Evolutionary conservation across 345 rosid genomes (phyloP), one percentile per base, ranked within the genome.

Genomic region (Lepidium aucheri): DNA sequence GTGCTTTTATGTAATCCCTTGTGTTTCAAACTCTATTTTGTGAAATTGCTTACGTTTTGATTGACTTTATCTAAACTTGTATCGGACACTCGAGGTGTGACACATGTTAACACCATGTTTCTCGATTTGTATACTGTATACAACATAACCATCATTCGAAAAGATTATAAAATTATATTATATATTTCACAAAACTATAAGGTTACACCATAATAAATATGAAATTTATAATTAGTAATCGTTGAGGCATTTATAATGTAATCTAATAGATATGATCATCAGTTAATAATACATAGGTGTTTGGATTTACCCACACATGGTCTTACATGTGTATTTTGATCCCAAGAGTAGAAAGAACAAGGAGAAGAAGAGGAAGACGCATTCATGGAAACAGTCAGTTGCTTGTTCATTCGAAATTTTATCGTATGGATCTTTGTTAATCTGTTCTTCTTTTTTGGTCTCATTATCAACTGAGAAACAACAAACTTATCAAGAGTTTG

Each of bases 401-500:
- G 60, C 58, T 65, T 58, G 76, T 65, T 72, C 66, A 42, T 41
- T 65, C 3, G 67, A 72, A 42, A 60, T 51, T 16, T 65, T 65
- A 47, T 72, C 65, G 22, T 61, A 72, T 72, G 71, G 71, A 35
- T 65, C 71, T 65, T 65, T 72, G 41, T 64, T 65, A 50, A 65
- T 66, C 38, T 73, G 68, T 59, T 67, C 77, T 6, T 66, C 73
- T 66, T 60, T 68, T 60, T 74, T n/a, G n/a, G 77, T 58, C 63
- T 45, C 73, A 67, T 67, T 41, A 58, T 65, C 44, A 74, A 58
- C 46, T 74, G 77, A 43, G 73, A 74, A 44, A 73, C 77, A 53
- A 74, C 77, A 74, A 74, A 67, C 63, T 74, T 74, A 44, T 74
- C 77, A 38, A 74, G 73, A 46, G 63, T 67, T 53, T 67, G 68